These are phyloP conservation scores for Aspergillus brasiliensis DNA, from an alignment of 2,329 filamentous ascomycete species.

Conservation along the genomic window DNA sequence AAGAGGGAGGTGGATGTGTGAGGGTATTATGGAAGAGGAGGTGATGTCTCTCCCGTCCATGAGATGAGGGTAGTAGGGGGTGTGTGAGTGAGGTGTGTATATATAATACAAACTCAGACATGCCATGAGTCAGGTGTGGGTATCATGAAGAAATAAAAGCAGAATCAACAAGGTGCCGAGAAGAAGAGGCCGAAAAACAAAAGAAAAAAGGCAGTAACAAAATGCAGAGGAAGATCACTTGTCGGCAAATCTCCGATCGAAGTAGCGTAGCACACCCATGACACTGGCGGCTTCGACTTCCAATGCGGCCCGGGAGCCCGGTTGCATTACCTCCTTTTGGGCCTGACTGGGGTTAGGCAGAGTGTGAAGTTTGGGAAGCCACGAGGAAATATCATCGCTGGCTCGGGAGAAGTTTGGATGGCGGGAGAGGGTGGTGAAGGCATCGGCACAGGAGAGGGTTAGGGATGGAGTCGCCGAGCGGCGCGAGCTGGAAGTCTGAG, in stretches of 20 bases:
- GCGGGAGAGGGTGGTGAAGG: slow-evolving; percentile 75
- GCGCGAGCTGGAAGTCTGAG: slow-evolving; percentile 28
- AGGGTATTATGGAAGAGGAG: not conserved
- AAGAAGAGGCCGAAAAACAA: slow-evolving; percentile 5
- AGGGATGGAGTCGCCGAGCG: slow-evolving; percentile 47
- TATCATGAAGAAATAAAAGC: slow-evolving; percentile 23
- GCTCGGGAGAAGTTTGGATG: slow-evolving; percentile 76
- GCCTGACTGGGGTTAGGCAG: slow-evolving; percentile 41
- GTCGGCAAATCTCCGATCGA: slow-evolving; percentile 69
- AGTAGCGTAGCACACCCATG: slow-evolving; percentile 81
- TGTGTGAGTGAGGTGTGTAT: not conserved
- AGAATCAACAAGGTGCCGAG: slow-evolving; percentile 13
- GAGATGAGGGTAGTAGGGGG: not conserved
- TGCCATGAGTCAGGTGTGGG: slow-evolving; percentile 27
- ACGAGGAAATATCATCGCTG: slow-evolving; percentile 71
- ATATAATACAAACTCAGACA: slow-evolving; percentile 32
- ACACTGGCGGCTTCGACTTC: slow-evolving; percentile 83
- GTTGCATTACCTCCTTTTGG: slow-evolving; percentile 30
- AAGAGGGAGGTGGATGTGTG: not conserved
- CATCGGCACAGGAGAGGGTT: slow-evolving; percentile 72
- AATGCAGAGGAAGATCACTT: slow-evolving; percentile 28
- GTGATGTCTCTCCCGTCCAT: not conserved
- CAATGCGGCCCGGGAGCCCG: slow-evolving; percentile 56
- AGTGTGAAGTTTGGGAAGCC: slow-evolving; percentile 73
- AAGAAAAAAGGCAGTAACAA: not conserved